A percentile compares a stretch with the other conserved stretches of the same genome.
Conservation (phyloP, 1,284 basidiomycete species). For the Flammula alnicola region DNA sequence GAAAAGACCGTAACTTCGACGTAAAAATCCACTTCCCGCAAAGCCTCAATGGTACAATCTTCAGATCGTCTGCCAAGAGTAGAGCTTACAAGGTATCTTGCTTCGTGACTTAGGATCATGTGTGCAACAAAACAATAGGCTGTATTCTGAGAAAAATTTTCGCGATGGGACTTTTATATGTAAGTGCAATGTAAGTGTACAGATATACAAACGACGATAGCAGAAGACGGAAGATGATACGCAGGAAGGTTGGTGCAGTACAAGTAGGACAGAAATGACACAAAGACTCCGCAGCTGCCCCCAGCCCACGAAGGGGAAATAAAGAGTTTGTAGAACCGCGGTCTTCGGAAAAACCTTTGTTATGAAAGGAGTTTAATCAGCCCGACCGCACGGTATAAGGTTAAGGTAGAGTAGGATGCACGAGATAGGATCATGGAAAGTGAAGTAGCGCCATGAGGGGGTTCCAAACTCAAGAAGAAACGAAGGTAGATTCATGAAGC, state of each 20-base stretch:
- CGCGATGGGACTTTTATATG: no score
- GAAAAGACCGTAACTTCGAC: no score
- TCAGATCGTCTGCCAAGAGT: no score
- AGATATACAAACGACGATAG: background rate
- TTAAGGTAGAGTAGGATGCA: background rate
- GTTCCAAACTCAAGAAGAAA: constrained; percentile 5
- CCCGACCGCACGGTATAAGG: background rate
- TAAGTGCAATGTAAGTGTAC: background rate
- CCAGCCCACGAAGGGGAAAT: constrained; percentile 6
- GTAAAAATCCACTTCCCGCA: no score
- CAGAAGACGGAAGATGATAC: constrained; percentile 1
- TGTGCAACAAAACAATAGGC: no score
- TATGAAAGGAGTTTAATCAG: background rate
- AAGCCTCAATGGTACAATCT: no score
- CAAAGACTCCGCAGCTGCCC: constrained; percentile 5
- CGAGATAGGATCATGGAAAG: background rate
- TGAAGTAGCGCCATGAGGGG: background rate
- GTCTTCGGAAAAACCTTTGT: no score
- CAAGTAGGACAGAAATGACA: background rate
- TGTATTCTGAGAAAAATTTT: no score
- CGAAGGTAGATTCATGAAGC: constrained; percentile 13
- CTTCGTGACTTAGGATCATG: no score
- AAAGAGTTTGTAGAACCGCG: constrained; percentile 7
- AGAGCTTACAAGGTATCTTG: no score
- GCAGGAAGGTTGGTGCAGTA: constrained; percentile 6